These are phyloP conservation scores for Echria macrotheca DNA, from an alignment of 495 filamentous ascomycete genomes.

Conservation along the genomic window DNA sequence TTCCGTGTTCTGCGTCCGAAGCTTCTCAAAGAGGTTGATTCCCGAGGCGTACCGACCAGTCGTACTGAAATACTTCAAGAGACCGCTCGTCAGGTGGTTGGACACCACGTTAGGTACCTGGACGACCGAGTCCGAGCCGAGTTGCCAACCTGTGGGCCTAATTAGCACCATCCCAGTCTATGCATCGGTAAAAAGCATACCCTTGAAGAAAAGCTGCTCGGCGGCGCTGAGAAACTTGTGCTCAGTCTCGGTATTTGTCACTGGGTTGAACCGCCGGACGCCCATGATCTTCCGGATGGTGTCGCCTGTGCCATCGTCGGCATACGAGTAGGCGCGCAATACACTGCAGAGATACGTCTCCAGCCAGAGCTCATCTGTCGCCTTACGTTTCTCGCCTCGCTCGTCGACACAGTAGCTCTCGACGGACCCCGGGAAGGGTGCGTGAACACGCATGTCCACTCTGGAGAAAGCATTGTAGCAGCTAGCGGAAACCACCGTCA, in stretches of 20 bases:
- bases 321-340: conserved; percentile 88
- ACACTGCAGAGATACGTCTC: conserved; percentile 96
- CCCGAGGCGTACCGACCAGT: conserved; percentile 93
- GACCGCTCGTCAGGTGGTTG: conserved; percentile 88
- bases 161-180: too few species aligned
- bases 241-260: conserved; percentile 94
- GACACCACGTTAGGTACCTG: conserved; percentile 95
- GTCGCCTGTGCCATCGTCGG: conserved; percentile 88
- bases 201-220: conserved; percentile 90
- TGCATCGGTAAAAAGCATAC: too few species aligned
- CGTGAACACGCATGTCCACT: conserved; percentile 96
- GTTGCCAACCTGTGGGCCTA: conserved; percentile 72
- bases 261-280: conserved; percentile 90
- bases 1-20: conserved; percentile 83
- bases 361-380: conserved; percentile 89
- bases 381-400: conserved; percentile 84
- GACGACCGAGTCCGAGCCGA: conserved; percentile 94
- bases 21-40: conserved; percentile 96
- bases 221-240: conserved; percentile 95
- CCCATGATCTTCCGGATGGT: conserved; percentile 90
- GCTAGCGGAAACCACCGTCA: conserved; percentile 46
- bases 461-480: conserved; percentile 99
- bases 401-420: conserved; percentile 97
- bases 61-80: conserved; percentile 94
- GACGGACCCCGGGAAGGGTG: conserved; percentile 90